phyloP scores from a whole-genome alignment of 2,329 filamentous ascomycete species.

The Pseudohalonectria lignicola region DNA sequence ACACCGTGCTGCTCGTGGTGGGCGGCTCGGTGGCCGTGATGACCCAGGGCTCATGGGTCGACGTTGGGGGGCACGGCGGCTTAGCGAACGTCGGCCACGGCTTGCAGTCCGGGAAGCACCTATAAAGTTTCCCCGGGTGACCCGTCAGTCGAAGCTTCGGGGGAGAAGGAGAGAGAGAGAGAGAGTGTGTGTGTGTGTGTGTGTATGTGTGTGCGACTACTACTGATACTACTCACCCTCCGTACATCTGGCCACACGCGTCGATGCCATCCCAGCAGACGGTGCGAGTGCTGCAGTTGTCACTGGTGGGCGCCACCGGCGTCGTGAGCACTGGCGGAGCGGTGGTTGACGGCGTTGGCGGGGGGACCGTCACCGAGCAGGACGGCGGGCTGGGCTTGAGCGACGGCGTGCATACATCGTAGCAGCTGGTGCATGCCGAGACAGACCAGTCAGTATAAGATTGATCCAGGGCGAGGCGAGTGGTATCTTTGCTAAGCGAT shows the following conservation, averaged over 20 bases:
- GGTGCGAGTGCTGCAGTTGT: conserved; percentile 10
- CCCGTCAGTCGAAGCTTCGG: too few relatives aligned
- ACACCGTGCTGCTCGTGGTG: neutral
- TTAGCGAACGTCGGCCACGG: conserved; percentile 1
- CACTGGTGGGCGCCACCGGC: neutral
- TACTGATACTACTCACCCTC: conserved; percentile 1
- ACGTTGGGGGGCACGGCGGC: neutral
- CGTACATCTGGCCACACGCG: conserved; percentile 1
- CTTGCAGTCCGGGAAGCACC: conserved; percentile 2
- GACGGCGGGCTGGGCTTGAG: neutral
- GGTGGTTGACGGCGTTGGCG: neutral
- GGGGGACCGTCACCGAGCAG: neutral
- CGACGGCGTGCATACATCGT: conserved; percentile 1
- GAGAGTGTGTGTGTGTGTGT: too few relatives aligned
- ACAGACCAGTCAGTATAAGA: too few relatives aligned
- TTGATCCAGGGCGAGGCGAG: too few relatives aligned
- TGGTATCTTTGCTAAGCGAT: too few relatives aligned
- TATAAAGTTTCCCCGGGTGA: too few relatives aligned
- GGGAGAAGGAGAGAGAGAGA: too few relatives aligned
- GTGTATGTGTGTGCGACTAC: too few relatives aligned
- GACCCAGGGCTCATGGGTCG: too few relatives aligned
- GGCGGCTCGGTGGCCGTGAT: neutral
- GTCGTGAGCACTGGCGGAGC: neutral
- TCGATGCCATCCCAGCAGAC: conserved; percentile 3
- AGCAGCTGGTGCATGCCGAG: neutral